Percentiles rank a stretch among this genome's conserved stretches.
These are phyloP conservation scores for Neonectria ditissima DNA, from an alignment of 2,329 filamentous ascomycete genomes.

Conservation along the genomic window DNA sequence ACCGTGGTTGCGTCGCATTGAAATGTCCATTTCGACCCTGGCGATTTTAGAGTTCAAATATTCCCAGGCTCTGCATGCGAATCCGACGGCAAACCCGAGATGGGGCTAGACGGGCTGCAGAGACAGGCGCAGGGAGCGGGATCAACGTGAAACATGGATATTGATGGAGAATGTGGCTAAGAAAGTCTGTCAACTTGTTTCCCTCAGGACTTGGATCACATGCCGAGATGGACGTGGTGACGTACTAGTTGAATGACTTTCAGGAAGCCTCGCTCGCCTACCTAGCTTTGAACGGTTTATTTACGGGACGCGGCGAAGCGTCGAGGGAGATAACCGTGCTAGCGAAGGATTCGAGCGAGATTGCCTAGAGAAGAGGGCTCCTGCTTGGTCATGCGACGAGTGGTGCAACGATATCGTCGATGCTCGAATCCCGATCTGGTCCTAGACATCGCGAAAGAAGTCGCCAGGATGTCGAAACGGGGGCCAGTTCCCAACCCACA, in stretches of 20 bases:
- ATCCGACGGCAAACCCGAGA: neutral
- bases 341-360: neutral
- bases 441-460: neutral
- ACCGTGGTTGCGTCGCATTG: neutral
- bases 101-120: neutral
- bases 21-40: neutral
- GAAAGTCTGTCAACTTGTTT: neutral
- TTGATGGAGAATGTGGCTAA: neutral
- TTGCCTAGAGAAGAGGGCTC: neutral
- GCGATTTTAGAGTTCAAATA: neutral
- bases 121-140: no score
- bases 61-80: neutral
- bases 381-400: neutral
- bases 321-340: no score
- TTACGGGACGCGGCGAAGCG: no score
- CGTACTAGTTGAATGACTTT: neutral
- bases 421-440: neutral
- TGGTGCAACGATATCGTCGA: no score
- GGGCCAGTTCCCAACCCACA: neutral
- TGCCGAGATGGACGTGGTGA: neutral
- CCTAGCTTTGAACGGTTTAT: no score
- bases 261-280: no score
- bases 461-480: neutral
- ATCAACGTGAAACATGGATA: neutral
- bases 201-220: no score